Conservation (phyloP, 352 stramenopile species). For the Peronospora belbahrii region DNA sequence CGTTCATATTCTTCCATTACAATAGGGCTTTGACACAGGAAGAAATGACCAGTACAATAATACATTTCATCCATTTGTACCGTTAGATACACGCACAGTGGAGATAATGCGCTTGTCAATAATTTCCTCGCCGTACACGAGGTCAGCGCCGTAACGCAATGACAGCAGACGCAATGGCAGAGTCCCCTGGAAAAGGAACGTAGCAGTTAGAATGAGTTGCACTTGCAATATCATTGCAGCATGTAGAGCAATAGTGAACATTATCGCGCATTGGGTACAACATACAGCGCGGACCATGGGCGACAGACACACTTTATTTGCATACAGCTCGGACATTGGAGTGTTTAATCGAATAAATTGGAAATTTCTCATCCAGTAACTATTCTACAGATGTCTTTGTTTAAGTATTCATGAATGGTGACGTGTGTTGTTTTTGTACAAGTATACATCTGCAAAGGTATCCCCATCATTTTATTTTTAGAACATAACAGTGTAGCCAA, state of each 20-base stretch:
- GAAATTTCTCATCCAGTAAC: too few relatives aligned
- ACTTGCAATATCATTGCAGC: too few relatives aligned
- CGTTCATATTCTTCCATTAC: background rate
- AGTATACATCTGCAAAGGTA: background rate
- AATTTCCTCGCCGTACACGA: slow-evolving; percentile 93
- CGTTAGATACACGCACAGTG: slow-evolving; percentile 79
- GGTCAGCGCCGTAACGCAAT: slow-evolving; percentile 86
- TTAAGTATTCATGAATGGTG: too few relatives aligned
- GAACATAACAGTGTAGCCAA: too few relatives aligned
- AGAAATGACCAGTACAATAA: background rate
- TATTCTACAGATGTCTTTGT: background rate
- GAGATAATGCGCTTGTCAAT: slow-evolving; percentile 90
- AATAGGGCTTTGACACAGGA: slow-evolving; percentile 1
- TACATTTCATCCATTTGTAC: slow-evolving; percentile 15
- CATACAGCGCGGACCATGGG: slow-evolving; percentile 92
- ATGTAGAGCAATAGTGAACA: too few relatives aligned
- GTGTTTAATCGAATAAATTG: too few relatives aligned
- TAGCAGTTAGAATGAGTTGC: slow-evolving; percentile 4
- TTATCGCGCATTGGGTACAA: background rate
- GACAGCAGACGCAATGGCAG: slow-evolving; percentile 88
- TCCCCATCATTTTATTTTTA: too few relatives aligned
- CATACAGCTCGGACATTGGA: slow-evolving; percentile 53
- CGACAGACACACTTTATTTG: slow-evolving; percentile 75
- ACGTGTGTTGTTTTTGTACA: too few relatives aligned
- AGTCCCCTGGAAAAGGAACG: slow-evolving; percentile 55